Evolutionary conservation across 805 yeast species (phyloP), one percentile per base, ranked within the genome.

Genomic region (Clavispora fructus): DNA sequence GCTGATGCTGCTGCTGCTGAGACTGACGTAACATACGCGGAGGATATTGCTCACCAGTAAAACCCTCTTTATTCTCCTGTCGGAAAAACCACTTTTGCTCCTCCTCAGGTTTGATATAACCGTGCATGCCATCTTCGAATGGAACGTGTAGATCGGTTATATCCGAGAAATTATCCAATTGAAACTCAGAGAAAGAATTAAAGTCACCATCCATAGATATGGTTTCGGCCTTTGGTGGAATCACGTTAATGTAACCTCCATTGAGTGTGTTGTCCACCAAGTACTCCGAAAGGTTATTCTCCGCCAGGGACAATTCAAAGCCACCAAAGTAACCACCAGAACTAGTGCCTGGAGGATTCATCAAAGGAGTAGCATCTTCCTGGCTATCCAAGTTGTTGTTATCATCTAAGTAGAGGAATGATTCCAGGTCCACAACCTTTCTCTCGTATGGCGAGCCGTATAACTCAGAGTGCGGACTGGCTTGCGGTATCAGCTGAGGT

Each of bases 281-380:
- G 17, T 26, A 28, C 11, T 28, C 41, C 10, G 41, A 28, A 16
- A 39, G 14, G 10, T 39, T 23, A 28, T 39, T 31, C 6, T 31
- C 31, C 3, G 6, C 35, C 35, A 30, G 31, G 6, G 29, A 37
- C 3, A 39, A 39, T 11, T 37, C 46, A 30, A 41, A 37, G 13
- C 47, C 52, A 13, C 55, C 58, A 37, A 54, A 54, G 35, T 54
- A 54, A 27, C 54, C 58, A 23, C 27, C 39, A 7, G 51, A 48
- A 14, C 44, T 53, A 7, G 55, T 32, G 23, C 49, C 43, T 4
- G 58, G 57, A 9, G 56, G 56, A 31, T 47, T 43, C 49, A 54
- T 52, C 6, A 49, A 46, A 6, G 56, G 56, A 1, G 58, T 54
- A 29, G 46, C 35, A n/a, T 49, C 49, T 12, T 52, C 58, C 13